Base-by-base conservation (phyloP, 2,329 filamentous ascomycete species). In the Boeremia lycopersici region DNA sequence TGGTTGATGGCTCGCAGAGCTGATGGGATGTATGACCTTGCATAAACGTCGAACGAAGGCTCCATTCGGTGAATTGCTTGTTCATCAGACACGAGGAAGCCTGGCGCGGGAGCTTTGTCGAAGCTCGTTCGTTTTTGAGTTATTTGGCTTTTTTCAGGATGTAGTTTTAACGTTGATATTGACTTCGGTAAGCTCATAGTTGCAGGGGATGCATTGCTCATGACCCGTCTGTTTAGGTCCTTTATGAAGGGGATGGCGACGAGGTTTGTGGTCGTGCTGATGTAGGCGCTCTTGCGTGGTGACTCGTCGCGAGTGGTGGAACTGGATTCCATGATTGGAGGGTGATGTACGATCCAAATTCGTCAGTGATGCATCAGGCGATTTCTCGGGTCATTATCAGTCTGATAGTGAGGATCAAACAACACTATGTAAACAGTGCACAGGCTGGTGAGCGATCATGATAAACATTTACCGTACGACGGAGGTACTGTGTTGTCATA, bases 1-100 rank as follows among this genome's bases (percentile, higher is more conserved):
- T 48, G 25, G 11, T 48, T 48, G 28, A 54, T 30, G 8, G 29
- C 33, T 13, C 45, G 39, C 13, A 54, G 12, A 17, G 17, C 11
- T 2, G 12, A 19, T 5, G 51, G 51, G 4, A 54, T 28, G 12
- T 48, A 54, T 29, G 45, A 5, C 23, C 17, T 44, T 19, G 45
- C 45, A 38, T 54, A 53, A 17, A 48, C 50, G 13, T 53, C 42
- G 3, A 48, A 42, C 19, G 7, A 10, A 13, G 8, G 15, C 3
- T 34, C 15, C 6, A 13, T 17, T 12, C 13, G 28, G 3, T 11
- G 25, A 34, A 4, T 23, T 7, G 19, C n/a, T 6, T 17, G 7
- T 38, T 38, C 13, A n/a, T 7, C n/a, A 38, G 12, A 4, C 10
- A 10, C 2, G 28, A 23, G 23, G 6, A 28, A 12, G 11, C 11